Evolutionary conservation across 2,329 filamentous ascomycete genomes (phyloP).

Genomic region (Colletotrichum sp.): DNA sequence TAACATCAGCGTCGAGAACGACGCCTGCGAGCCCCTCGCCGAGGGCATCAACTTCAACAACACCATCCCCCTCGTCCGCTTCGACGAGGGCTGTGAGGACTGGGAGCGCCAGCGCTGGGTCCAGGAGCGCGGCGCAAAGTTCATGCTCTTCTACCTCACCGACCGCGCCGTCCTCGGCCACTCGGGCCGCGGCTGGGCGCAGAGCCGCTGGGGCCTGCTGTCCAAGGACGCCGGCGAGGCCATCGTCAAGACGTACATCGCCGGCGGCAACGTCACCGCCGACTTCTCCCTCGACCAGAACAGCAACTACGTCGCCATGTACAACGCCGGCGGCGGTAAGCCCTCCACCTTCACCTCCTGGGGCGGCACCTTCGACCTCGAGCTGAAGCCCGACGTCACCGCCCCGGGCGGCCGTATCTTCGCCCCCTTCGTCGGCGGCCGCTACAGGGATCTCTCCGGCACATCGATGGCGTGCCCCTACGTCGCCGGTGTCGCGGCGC

Average conservation of each 20-base stretch:
- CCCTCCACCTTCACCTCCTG: constrained; percentile 48
- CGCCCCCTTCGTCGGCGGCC: constrained; percentile 49
- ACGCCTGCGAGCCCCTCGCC: constrained; percentile 27
- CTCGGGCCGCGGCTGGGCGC: constrained; percentile 9
- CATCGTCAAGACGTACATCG: constrained; percentile 32
- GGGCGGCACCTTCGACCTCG: constrained; percentile 48
- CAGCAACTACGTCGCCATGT: constrained; percentile 13
- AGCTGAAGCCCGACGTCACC: constrained; percentile 55
- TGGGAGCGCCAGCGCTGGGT: constrained; percentile 33
- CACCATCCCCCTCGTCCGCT: constrained; percentile 13
- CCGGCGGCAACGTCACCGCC: constrained; percentile 34
- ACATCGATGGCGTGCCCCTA: constrained; percentile 64
- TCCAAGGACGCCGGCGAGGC: constrained; percentile 29
- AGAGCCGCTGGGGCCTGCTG: constrained; percentile 9
- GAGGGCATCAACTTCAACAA: constrained; percentile 4
- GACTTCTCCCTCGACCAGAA: constrained; percentile 23
- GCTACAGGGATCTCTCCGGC: constrained; percentile 53
- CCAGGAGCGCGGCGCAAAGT: constrained; percentile 29
- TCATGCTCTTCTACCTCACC: constrained; percentile 37
- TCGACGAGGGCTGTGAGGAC: constrained; percentile 11
- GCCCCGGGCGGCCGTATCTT: constrained; percentile 55
- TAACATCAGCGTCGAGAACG: constrained; percentile 26
- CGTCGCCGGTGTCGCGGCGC: constrained; percentile 53
- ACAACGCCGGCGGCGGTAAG: constrained; percentile 37
- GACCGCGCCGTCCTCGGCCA: constrained; percentile 22